These are phyloP conservation scores for Limtongia smithiae DNA, from an alignment of 805 yeast genomes.

Conservation along the genomic window DNA sequence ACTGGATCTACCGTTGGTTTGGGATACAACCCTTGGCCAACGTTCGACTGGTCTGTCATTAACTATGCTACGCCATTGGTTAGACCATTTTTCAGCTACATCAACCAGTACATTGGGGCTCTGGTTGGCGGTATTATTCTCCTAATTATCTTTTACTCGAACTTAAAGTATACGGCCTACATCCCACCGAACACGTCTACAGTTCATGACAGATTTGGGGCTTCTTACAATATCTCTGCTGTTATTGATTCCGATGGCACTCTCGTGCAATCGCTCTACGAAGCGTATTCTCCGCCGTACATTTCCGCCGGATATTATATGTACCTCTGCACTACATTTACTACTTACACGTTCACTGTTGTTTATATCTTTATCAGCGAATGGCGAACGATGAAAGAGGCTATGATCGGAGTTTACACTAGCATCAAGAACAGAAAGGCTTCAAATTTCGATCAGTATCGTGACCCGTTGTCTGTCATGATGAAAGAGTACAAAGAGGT, in stretches of 20 bases:
- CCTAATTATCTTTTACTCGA: conserved; percentile 43
- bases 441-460: conserved; percentile 61
- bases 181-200: conserved; percentile 48
- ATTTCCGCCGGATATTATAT: conserved; percentile 61
- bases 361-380: conserved; percentile 37
- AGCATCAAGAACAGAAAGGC: conserved; percentile 40
- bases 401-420: not conserved
- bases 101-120: conserved; percentile 39
- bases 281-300: conserved; percentile 59
- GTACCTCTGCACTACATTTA: conserved; percentile 54
- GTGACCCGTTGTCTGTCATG: conserved; percentile 32
- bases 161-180: conserved; percentile 48
- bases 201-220: conserved; percentile 45
- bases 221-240: conserved; percentile 43
- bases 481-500: conserved; percentile 57
- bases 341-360: conserved; percentile 54
- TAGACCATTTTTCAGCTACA: conserved; percentile 44
- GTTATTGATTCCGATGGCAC: conserved; percentile 41
- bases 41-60: conserved; percentile 47
- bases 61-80: conserved; percentile 35
- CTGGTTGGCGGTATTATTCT: conserved; percentile 37
- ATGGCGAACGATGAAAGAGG: conserved; percentile 6
- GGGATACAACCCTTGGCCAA: conserved; percentile 40
- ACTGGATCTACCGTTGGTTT: conserved; percentile 55
- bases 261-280: conserved; percentile 48